phyloP scores from a whole-genome alignment of 306 rosid genomes.

The Amphicarpaea edgeworthii region DNA sequence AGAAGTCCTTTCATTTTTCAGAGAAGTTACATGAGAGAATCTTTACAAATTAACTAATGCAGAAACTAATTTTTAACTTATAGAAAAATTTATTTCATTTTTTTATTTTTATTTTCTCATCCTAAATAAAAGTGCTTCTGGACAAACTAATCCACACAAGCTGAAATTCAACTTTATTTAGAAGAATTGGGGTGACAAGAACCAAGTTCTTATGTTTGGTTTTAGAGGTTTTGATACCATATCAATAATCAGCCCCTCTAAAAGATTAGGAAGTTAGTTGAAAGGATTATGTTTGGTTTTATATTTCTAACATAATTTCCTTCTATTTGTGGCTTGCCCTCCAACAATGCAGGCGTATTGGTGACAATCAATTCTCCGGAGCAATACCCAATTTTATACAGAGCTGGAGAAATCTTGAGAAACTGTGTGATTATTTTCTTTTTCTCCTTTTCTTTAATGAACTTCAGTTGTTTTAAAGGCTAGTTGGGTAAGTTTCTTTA shows the following conservation, averaged over 20 bases:
- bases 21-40: too few species aligned
- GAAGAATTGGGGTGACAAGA: not conserved
- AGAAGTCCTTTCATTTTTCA: too few species aligned
- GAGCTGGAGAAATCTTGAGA: constrained; percentile 62
- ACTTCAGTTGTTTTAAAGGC: not conserved
- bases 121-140: too few species aligned
- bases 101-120: too few species aligned
- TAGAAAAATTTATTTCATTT: too few species aligned
- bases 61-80: too few species aligned
- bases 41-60: too few species aligned
- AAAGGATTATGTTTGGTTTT: not conserved
- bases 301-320: not conserved
- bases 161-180: not conserved
- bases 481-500: too few species aligned
- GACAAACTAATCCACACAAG: too few species aligned
- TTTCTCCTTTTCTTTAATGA: not conserved
- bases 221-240: not conserved
- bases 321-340: not conserved
- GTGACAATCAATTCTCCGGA: constrained; percentile 68
- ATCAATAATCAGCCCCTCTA: not conserved
- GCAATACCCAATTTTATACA: constrained; percentile 64
- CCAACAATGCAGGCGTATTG: constrained; percentile 57
- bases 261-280: not conserved
- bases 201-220: not conserved
- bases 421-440: constrained; percentile 49